These are phyloP conservation scores for Beauveria sp. DNA, from an alignment of 2,329 filamentous ascomycete species.

Conservation along the genomic window DNA sequence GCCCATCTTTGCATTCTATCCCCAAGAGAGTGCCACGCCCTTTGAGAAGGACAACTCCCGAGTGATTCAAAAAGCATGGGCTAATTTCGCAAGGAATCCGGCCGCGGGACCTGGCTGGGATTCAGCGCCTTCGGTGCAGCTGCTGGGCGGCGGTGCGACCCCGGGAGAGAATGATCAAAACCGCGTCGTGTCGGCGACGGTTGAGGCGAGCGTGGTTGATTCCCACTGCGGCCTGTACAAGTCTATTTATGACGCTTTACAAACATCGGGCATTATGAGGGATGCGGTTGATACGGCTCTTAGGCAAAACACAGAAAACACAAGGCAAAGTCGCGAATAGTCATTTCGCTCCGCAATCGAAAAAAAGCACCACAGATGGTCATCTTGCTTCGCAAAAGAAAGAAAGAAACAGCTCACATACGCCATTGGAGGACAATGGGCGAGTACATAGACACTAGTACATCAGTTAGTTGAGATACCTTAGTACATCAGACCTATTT, in stretches of 20 bases:
- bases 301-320: neutral
- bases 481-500: neutral
- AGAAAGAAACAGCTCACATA: neutral
- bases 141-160: slow-evolving; percentile 19
- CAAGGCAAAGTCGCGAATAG: too few species aligned
- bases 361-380: too few species aligned
- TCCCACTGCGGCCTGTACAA: slow-evolving; percentile 10
- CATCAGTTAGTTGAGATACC: neutral
- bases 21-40: slow-evolving; percentile 11
- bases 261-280: neutral
- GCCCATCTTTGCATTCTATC: slow-evolving; percentile 35
- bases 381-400: too few species aligned
- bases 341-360: too few species aligned
- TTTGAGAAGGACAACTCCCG: slow-evolving; percentile 16
- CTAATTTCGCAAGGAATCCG: slow-evolving; percentile 21
- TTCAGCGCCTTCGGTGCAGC: slow-evolving; percentile 15
- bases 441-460: neutral
- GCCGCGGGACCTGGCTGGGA: slow-evolving; percentile 19
- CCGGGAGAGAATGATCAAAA: slow-evolving; percentile 6
- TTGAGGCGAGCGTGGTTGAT: slow-evolving; percentile 12
- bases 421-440: neutral
- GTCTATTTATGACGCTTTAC: neutral
- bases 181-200: neutral
- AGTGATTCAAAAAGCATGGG: slow-evolving; percentile 23
- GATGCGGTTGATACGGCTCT: neutral